These are phyloP conservation scores for Trichoderma brevicompactum DNA, from an alignment of 2,329 filamentous ascomycete species.

Conservation along the genomic window DNA sequence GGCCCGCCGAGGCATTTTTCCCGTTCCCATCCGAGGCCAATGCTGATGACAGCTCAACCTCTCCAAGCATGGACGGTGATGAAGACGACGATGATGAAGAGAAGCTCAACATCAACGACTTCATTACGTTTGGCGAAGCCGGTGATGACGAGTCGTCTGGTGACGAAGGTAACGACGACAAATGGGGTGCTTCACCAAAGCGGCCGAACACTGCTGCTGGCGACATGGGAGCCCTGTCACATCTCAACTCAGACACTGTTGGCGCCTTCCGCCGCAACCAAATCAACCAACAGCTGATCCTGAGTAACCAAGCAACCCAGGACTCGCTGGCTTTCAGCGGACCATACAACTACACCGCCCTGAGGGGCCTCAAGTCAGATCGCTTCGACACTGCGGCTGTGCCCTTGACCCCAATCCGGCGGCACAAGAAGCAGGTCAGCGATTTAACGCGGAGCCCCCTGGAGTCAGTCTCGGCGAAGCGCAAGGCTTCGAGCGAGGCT, in stretches of 20 bases:
- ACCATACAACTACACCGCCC: constrained; percentile 62
- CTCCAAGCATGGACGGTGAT: constrained; percentile 49
- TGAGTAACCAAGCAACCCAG: constrained; percentile 63
- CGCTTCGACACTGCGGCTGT: constrained; percentile 67
- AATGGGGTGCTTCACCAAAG: constrained; percentile 54
- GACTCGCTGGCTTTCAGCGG: constrained; percentile 67
- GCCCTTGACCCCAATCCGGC: constrained; percentile 69
- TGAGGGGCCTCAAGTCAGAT: constrained; percentile 67
- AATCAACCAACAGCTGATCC: constrained; percentile 63
- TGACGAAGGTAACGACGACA: constrained; percentile 59
- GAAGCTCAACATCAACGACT: constrained; percentile 69
- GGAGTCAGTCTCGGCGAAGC: constrained; percentile 55
- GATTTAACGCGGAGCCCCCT: constrained; percentile 56
- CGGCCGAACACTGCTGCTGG: constrained; percentile 55
- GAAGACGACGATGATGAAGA: constrained; percentile 66
- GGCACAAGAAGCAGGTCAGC: constrained; percentile 55
- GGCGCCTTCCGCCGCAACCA: constrained; percentile 77
- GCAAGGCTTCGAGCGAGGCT: constrained; percentile 56
- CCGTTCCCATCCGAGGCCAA: constrained; percentile 67
- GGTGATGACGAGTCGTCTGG: constrained; percentile 62
- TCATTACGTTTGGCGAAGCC: constrained; percentile 68
- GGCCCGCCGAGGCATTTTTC: constrained; percentile 77
- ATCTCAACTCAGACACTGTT: constrained; percentile 68
- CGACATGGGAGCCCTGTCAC: constrained; percentile 57
- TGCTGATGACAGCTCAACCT: constrained; percentile 53